phyloP scores from a whole-genome alignment of 345 rosid genomes.

The Cochlearia excelsa region DNA sequence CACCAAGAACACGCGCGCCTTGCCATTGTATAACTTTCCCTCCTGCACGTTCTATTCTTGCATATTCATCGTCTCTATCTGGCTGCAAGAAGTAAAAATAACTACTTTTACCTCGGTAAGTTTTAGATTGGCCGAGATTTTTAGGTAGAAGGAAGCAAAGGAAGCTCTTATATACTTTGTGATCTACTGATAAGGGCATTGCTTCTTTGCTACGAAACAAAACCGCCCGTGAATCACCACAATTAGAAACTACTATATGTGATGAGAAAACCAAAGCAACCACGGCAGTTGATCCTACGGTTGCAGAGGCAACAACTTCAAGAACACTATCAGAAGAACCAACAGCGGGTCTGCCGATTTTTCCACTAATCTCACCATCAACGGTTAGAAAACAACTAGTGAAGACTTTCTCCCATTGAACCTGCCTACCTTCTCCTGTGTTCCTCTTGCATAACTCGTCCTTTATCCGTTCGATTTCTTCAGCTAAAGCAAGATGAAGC shows the following conservation, averaged over 20 bases:
- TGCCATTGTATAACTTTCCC: slow-evolving; percentile 98
- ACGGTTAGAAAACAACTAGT: slow-evolving; percentile 74
- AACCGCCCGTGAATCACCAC: slow-evolving; percentile 98
- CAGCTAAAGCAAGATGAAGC: slow-evolving; percentile 63
- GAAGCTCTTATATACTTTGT: slow-evolving; percentile 56
- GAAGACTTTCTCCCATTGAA: slow-evolving; percentile 76
- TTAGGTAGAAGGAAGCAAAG: background rate
- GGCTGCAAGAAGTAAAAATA: slow-evolving; percentile 47
- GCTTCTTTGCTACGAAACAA: slow-evolving; percentile 90
- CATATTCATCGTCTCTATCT: slow-evolving; percentile 89
- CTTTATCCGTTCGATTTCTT: slow-evolving; percentile 58
- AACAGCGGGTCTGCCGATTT: slow-evolving; percentile 23
- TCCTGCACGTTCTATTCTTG: slow-evolving; percentile 94
- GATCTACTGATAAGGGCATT: slow-evolving; percentile 84
- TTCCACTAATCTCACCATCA: slow-evolving; percentile 79
- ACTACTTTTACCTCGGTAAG: background rate
- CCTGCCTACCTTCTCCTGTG: slow-evolving; percentile 57
- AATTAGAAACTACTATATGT: slow-evolving; percentile 83
- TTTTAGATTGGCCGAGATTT: slow-evolving; percentile 1
- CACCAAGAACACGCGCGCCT: slow-evolving; percentile 95
- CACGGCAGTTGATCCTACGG: slow-evolving; percentile 96
- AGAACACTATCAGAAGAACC: slow-evolving; percentile 23
- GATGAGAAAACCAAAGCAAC: slow-evolving; percentile 81
- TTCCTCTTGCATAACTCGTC: slow-evolving; percentile 43
- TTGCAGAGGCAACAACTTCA: slow-evolving; percentile 84